phyloP scores from a whole-genome alignment of 805 yeast genomes.

The Saccharomyces jurei region DNA sequence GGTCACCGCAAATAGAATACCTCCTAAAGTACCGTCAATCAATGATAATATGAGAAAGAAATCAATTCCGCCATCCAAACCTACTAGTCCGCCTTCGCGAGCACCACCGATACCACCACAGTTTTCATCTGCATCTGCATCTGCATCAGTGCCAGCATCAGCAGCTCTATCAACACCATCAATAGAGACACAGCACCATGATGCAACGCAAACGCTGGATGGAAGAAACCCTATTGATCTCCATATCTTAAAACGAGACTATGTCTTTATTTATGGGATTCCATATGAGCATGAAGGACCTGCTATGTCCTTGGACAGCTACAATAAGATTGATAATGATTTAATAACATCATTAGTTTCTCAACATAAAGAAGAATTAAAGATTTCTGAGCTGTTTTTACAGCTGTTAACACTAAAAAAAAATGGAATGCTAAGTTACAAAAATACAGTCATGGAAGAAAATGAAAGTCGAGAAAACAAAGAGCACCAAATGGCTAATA shows the following conservation, averaged over 20 bases:
- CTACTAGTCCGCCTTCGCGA: neutral
- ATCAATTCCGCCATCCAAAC: neutral
- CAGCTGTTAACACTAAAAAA: slow-evolving; percentile 14
- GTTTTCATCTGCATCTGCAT: neutral
- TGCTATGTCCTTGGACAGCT: slow-evolving; percentile 18
- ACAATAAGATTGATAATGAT: slow-evolving; percentile 21
- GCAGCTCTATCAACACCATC: neutral
- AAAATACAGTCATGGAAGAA: slow-evolving; percentile 1
- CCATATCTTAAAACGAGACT: slow-evolving; percentile 22
- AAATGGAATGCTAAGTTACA: slow-evolving; percentile 16
- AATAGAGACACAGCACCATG: neutral
- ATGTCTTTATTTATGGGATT: slow-evolving; percentile 21
- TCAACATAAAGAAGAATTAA: slow-evolving; percentile 9
- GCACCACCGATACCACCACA: neutral
- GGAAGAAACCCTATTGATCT: neutral
- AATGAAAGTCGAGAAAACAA: neutral
- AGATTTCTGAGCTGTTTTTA: slow-evolving; percentile 5
- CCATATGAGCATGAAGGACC: slow-evolving; percentile 21
- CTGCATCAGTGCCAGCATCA: neutral
- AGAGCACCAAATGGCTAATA: slow-evolving; percentile 16
- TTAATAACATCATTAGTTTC: slow-evolving; percentile 19
- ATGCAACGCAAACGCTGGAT: neutral
- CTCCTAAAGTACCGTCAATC: neutral
- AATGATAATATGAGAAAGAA: neutral
- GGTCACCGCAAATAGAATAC: neutral